A percentile compares a stretch with the other conserved stretches of the same genome.
phyloP scores from a whole-genome alignment of 2,329 filamentous ascomycete genomes.

The Shiraia sp. region DNA sequence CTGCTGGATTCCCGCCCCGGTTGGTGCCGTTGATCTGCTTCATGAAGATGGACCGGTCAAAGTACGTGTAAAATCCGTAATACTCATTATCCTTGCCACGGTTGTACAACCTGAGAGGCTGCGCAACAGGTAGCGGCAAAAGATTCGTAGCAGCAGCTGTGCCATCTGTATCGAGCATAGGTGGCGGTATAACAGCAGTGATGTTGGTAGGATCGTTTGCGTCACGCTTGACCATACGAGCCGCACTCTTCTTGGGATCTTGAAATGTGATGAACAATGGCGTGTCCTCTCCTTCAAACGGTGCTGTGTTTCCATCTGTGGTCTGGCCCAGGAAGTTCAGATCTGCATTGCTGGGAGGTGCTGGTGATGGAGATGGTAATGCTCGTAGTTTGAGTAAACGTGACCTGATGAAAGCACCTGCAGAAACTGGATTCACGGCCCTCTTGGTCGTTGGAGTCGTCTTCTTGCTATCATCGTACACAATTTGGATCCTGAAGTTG shows the following conservation, averaged over 20 bases:
- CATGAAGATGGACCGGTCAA: conserved; percentile 83
- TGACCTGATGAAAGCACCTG: conserved; percentile 40
- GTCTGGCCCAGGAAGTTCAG: conserved; percentile 83
- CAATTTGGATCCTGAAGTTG: conserved; percentile 78
- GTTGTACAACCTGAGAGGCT: conserved; percentile 85
- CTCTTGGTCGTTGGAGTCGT: conserved; percentile 46
- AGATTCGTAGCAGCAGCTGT: conserved; percentile 73
- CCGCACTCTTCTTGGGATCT: conserved; percentile 32
- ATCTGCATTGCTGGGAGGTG: conserved; percentile 67
- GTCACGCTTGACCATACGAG: conserved; percentile 44
- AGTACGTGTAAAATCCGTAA: conserved; percentile 94
- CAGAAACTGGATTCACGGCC: conserved; percentile 63
- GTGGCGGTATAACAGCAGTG: conserved; percentile 63
- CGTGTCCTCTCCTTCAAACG: conserved; percentile 82
- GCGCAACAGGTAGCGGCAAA: conserved; percentile 68
- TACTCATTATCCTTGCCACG: conserved; percentile 80
- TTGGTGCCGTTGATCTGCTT: conserved; percentile 59
- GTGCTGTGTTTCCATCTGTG: conserved; percentile 71
- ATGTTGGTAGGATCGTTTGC: conserved; percentile 45
- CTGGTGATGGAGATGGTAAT: conserved; percentile 55
- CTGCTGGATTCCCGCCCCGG: conserved; percentile 48
- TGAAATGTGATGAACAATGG: conserved; percentile 86
- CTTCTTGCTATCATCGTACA: conserved; percentile 58
- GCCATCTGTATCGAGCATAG: conserved; percentile 67
- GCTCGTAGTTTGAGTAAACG: conserved; percentile 30